Conservation (phyloP, 164 flowering plant species). For the Vitis vinifera region ASM3070453v1 NC_081822.1:7573501-7574000, state of each 20-base stretch:
- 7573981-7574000: too few relatives aligned
- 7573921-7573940: constrained; percentile 52
- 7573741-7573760: too few relatives aligned
- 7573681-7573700: too few relatives aligned
- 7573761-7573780: too few relatives aligned
- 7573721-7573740: neutral
- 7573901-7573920: constrained; percentile 52
- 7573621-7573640: constrained; percentile 72
- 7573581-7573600: constrained; percentile 41
- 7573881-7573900: constrained; percentile 54
- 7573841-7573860: constrained; percentile 42
- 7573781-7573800: constrained; percentile 61
- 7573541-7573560: constrained; percentile 63
- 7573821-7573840: constrained; percentile 77
- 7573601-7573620: constrained; percentile 59
- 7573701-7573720: neutral
- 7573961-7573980: constrained; percentile 14
- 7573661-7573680: too few relatives aligned
- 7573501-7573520: constrained; percentile 68
- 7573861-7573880: constrained; percentile 69
- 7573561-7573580: constrained; percentile 48
- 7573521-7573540: constrained; percentile 71
- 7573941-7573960: constrained; percentile 73
- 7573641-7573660: too few relatives aligned
- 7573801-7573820: constrained; percentile 52